Evolutionary conservation across 2,329 filamentous ascomycete genomes (phyloP), one percentile per base, ranked within the genome.

Genomic region (Mariannaea elegans): DNA sequence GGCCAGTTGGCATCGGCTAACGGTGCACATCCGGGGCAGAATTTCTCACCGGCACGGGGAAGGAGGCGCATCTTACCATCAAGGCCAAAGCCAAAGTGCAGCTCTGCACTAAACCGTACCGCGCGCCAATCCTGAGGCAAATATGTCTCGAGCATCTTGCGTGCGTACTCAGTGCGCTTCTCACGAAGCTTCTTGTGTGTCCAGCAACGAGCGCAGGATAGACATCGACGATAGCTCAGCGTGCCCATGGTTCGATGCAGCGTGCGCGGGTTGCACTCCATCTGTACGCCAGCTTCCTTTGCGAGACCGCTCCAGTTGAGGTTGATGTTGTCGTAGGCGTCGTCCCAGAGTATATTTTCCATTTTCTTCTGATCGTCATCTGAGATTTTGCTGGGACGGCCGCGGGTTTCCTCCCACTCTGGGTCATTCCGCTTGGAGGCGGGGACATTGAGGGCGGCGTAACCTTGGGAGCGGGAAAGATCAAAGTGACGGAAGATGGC

Each of bases 401-500:
- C 75, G 12, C 75, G 72, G 50, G 74, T 76, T 62, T 77, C 76
- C 52, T 76, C 75, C 75, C 76, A 77, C 61, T 75, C 75, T 3
- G 75, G 76, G 49, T 77, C 75, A 48, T 75, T 73, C 32, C 75
- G 70, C 64, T 72, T 71, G 32, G 73, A 71, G 7, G 73, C 66
- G 9, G 73, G 70, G 18, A 71, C 63, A 61, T 63, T 76, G n/a
- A 77, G 63, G 2, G 76, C 75, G 29, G 74, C 72, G 53, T 77
- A 77, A 32, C 76, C 76, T 56, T 77, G 75, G 2, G 75, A 76
- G 0, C 75, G 74, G 27, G 76, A 76, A 13, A 78, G 69, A 18
- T 73, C 73, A 66, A 78, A 77, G 62, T 78, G 76, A 29, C 74
- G 70, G 60, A 78, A 77, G 59, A 78, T 77, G 67, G 76, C 75